Base-by-base conservation (phyloP, 768 basidiomycete genomes). In the Xerocomus spinulosus region DNA sequence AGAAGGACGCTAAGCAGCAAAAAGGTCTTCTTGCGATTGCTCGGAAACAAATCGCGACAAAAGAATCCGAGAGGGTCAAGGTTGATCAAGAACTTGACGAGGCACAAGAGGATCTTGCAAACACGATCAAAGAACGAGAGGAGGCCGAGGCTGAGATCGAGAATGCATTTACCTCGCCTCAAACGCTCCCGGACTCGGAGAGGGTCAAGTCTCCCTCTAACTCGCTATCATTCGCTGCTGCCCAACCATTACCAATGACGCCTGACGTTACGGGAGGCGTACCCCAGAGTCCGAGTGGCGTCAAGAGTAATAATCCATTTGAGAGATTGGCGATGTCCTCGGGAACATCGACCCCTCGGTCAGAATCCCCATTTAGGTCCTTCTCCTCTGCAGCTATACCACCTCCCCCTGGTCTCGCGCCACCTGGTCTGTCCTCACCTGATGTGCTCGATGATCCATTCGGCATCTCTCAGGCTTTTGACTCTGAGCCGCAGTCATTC, bases 1-100 rank as follows among this genome's bases (percentile, higher is more conserved):
- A 83, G 73, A 98, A 90, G 69, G 94, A 97, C 43, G 92, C 89
- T 2, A 87, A 95, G 65, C 92, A 96, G 62, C 94, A 97, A 72
- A 97, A 92, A 65, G 96, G 96, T 9, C 75, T 95, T 53, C 76
- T 95, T 20, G 93, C 93, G 5, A 95, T 98, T 63, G 89, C 91
- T 5, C 86, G 85, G 72, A 98, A 99, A 67, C 96, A 98, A 70
- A 72, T 98, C 23, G 79, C 78, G 21, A 81, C 87, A 5, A 86
- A 90, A 52, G 95, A 98, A 64, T 73, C 77, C 0, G 88, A 90
- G 58, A 80, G 78, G 47, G 79, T 76, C 13, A 87, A 81, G 64
- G 73, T 72, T 9, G 79, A 85, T 56, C 81, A 81, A 60, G 92
- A 93, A 55, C 69, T 89, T 9, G 79, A 80, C 54, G 87, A 86